A percentile compares a stretch with the other conserved stretches of the same genome.
Conservation (phyloP, 495 filamentous ascomycete species). For the Amorphotheca resinae region DNA sequence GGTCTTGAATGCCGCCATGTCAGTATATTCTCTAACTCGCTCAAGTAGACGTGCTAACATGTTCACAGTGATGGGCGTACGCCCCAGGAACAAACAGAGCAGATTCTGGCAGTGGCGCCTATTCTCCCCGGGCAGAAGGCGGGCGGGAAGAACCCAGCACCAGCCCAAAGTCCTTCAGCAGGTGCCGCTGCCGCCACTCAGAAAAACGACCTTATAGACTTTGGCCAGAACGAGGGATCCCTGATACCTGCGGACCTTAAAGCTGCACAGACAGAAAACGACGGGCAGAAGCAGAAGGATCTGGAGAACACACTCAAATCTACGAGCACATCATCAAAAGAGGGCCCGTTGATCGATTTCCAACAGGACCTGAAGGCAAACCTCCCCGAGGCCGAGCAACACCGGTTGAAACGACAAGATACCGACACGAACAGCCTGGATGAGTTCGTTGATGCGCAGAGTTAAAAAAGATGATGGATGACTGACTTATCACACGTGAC, state of each 20-base stretch:
- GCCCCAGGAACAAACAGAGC: constrained; percentile 61
- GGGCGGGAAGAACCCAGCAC: constrained; percentile 28
- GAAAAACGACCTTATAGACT: constrained; percentile 32
- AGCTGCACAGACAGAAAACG: constrained; percentile 7
- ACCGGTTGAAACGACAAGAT: constrained; percentile 23
- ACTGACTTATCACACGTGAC: background rate
- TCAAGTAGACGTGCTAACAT: constrained; percentile 19
- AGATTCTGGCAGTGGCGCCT: constrained; percentile 77
- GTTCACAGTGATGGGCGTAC: constrained; percentile 50
- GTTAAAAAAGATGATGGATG: constrained; percentile 12
- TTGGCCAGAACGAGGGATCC: constrained; percentile 26
- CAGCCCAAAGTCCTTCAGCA: constrained; percentile 12
- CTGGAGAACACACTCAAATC: constrained; percentile 28
- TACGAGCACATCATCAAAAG: constrained; percentile 26
- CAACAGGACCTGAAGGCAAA: constrained; percentile 34
- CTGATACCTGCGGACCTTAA: constrained; percentile 9
- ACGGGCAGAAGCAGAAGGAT: constrained; percentile 22
- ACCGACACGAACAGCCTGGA: constrained; percentile 37
- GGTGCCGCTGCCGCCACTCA: background rate
- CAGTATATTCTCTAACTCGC: constrained; percentile 22
- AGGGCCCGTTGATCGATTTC: constrained; percentile 35
- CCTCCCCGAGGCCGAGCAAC: constrained; percentile 21
- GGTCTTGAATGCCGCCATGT: constrained; percentile 88
- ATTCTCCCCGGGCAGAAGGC: constrained; percentile 63
- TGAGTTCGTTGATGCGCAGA: constrained; percentile 47